Evolutionary conservation across 1,284 basidiomycete genomes (phyloP).

Genomic region (Vanrija sp.): DNA sequence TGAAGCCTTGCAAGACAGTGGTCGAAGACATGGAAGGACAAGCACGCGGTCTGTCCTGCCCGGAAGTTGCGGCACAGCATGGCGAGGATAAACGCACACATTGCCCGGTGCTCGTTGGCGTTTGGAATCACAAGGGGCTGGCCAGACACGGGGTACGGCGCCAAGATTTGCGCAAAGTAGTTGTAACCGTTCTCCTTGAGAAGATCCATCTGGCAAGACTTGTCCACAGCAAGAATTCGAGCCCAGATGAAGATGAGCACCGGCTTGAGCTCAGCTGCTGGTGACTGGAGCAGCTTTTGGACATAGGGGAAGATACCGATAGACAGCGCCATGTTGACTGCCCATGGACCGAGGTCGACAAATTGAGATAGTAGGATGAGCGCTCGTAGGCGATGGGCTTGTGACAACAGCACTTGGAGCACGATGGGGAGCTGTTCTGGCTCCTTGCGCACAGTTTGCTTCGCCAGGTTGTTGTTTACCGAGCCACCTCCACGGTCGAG

Average conservation of each 20-base stretch:
- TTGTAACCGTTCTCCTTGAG: slow-evolving; percentile 80
- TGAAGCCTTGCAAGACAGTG: slow-evolving; percentile 76
- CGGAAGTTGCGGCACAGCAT: slow-evolving; percentile 85
- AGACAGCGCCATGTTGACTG: slow-evolving; percentile 92
- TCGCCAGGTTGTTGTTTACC: slow-evolving; percentile 18
- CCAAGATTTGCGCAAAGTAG: slow-evolving; percentile 80
- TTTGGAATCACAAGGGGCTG: slow-evolving; percentile 69
- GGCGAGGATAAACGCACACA: slow-evolving; percentile 98
- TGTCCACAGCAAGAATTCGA: slow-evolving; percentile 91
- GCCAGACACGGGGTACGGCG: slow-evolving; percentile 45
- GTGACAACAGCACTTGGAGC: slow-evolving; percentile 91
- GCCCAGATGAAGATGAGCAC: slow-evolving; percentile 99
- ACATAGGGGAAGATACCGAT: slow-evolving; percentile 99
- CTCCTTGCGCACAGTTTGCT: slow-evolving; percentile 18
- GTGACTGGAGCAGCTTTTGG: slow-evolving; percentile 90
- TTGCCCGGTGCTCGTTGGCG: slow-evolving; percentile 92
- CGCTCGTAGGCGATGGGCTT: slow-evolving; percentile 90
- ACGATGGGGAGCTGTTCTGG: slow-evolving; percentile 97
- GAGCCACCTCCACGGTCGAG: slow-evolving; percentile 73
- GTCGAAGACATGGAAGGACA: slow-evolving; percentile 81
- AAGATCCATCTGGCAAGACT: slow-evolving; percentile 85
- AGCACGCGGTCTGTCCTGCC: slow-evolving; percentile 80
- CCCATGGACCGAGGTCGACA: slow-evolving; percentile 97
- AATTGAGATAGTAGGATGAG: slow-evolving; percentile 96
- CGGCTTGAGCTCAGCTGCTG: slow-evolving; percentile 88